Conservation (phyloP, 371 early-diverging fungal species). For the Fennellomyces sp. region DNA sequence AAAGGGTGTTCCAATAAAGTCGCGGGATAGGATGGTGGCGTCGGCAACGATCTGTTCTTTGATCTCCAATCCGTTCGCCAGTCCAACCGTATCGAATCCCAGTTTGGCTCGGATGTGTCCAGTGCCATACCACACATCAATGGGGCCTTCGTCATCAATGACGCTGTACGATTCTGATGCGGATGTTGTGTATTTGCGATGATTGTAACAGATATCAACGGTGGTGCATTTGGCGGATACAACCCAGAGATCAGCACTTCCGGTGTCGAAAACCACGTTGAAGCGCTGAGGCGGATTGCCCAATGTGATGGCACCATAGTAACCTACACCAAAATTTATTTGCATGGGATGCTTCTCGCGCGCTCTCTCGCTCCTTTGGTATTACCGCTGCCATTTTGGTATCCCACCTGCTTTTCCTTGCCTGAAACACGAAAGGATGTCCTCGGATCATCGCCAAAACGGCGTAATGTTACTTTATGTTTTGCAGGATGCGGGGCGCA, state of each 20-base stretch:
- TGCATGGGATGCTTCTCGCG: too few relatives aligned
- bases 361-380: too few relatives aligned
- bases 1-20: slow-evolving; percentile 63
- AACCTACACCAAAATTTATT: slow-evolving; percentile 33
- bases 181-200: slow-evolving; percentile 18
- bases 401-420: slow-evolving; percentile 40
- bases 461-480: neutral
- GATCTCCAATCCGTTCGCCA: slow-evolving; percentile 43
- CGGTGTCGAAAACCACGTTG: slow-evolving; percentile 77
- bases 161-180: slow-evolving; percentile 13
- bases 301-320: slow-evolving; percentile 62
- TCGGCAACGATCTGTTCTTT: slow-evolving; percentile 54
- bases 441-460: neutral
- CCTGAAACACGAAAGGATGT: slow-evolving; percentile 20
- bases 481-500: neutral
- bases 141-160: slow-evolving; percentile 5
- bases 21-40: slow-evolving; percentile 52
- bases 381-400: slow-evolving; percentile 48
- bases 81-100: slow-evolving; percentile 49
- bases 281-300: slow-evolving; percentile 74
- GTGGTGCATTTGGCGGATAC: slow-evolving; percentile 87
- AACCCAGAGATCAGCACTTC: slow-evolving; percentile 84
- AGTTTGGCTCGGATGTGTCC: slow-evolving; percentile 56
- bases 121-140: slow-evolving; percentile 69
- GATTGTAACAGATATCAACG: slow-evolving; percentile 53